Percentiles rank a stretch among this genome's conserved stretches.
phyloP scores from a whole-genome alignment of 2,329 filamentous ascomycete species.

The Proliferodiscus dingleyae region DNA sequence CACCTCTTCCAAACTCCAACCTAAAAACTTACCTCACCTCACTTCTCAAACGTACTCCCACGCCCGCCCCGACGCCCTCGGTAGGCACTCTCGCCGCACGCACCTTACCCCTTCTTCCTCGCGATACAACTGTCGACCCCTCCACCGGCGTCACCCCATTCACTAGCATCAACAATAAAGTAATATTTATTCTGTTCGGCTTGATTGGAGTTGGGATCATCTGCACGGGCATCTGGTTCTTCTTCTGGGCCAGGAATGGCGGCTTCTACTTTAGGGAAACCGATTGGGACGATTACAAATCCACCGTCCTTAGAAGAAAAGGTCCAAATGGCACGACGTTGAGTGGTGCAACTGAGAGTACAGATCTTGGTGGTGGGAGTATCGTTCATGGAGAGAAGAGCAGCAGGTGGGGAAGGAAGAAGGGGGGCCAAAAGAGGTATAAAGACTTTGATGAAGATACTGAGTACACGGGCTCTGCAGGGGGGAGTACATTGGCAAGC shows the following conservation, averaged over 20 bases:
- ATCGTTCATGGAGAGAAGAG: constrained; percentile 63
- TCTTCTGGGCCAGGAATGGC: constrained; percentile 96
- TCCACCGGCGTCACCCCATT: constrained; percentile 47
- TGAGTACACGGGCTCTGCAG: constrained; percentile 10
- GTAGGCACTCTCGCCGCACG: constrained; percentile 10
- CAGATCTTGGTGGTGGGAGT: constrained; percentile 81
- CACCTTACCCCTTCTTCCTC: constrained; percentile 10
- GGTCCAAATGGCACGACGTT: constrained; percentile 86
- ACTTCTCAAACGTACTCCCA: constrained; percentile 20
- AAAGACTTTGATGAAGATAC: constrained; percentile 31
- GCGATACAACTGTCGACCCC: constrained; percentile 33
- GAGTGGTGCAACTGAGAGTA: constrained; percentile 75
- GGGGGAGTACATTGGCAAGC: constrained; percentile 16
- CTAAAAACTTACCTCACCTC: constrained; percentile 18
- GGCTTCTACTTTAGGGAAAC: constrained; percentile 80
- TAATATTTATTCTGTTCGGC: constrained; percentile 81
- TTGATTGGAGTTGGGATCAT: constrained; percentile 76
- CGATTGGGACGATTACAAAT: constrained; percentile 99
- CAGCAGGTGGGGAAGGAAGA: constrained; percentile 34
- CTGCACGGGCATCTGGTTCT: constrained; percentile 83
- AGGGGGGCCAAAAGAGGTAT: constrained; percentile 22
- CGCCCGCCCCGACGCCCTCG: constrained; percentile 7
- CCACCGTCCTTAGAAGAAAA: constrained; percentile 81
- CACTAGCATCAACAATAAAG: constrained; percentile 51
- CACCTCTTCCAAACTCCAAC: constrained; percentile 21